Evolutionary conservation across 352 stramenopile species (phyloP), one percentile per base, ranked within the genome.

Genomic region (Phytophthora capsici): DNA sequence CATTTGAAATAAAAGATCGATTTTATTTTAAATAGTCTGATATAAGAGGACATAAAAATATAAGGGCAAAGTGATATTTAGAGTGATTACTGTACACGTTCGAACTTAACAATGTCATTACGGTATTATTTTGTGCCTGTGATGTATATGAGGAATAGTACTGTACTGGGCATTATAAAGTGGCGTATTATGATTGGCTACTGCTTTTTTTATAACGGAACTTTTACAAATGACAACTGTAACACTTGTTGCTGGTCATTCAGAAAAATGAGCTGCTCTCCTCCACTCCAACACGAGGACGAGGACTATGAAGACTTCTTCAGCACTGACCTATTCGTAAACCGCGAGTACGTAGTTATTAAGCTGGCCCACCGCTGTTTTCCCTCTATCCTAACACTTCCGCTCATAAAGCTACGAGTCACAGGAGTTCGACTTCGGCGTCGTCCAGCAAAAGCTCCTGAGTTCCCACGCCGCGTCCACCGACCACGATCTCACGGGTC

Each of bases 401-500:
- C 30, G 17, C 17, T 12, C 16, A 13, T 36, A 12, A 34, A 89
- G 80, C 37, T 89, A 89, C 47, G 53, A 45, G 17, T 71, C 63
- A 23, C 69, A 78, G 25, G 75, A 83, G 44, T 89, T 86, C 49
- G 73, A 78, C 60, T 86, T 89, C 57, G 75, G 73, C 9, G 66
- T 63, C 22, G 66, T 80, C 1, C 71, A 62, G 56, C 80, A 89
- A 45, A 66, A 68, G 53, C 59, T 89, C n/a, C 55, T 71, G 38
- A 76, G 66, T 49, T 87, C 80, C 8, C 75, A 73, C 20, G 77
- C 80, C 13, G 80, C 78, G 8, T 87, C 80, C 22, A 93, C 84
- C 1, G 84, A 91, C 65, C 84, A 89, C 63, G 82, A 93, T 44
- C 66, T 93, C 23, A 93, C 84, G 32, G 84, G 84, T 36, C 84